These are phyloP conservation scores for Lactarius tabidus DNA, from an alignment of 768 basidiomycete species.

Conservation along the genomic window DNA sequence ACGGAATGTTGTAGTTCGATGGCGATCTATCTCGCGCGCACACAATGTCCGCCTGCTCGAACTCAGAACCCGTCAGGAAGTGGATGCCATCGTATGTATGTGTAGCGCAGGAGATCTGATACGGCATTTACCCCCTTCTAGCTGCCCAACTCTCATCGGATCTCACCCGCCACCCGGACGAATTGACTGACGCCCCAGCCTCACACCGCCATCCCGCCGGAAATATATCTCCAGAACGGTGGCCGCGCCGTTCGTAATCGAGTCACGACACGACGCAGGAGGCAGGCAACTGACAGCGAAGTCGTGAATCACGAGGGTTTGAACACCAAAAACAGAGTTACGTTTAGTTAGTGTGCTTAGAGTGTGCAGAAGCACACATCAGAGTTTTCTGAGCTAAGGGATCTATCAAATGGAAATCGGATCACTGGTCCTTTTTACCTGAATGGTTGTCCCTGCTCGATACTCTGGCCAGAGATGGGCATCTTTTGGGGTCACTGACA, in stretches of 20 bases:
- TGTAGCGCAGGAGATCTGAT: neutral
- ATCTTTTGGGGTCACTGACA: neutral
- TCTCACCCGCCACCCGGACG: neutral
- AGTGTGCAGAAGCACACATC: neutral
- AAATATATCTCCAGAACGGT: neutral
- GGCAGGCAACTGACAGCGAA: neutral
- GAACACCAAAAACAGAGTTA: neutral
- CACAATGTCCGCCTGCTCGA: neutral
- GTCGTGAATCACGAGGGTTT: neutral
- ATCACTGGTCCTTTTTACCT: neutral
- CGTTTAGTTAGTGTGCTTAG: neutral
- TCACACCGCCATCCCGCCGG: neutral
- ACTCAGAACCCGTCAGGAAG: neutral
- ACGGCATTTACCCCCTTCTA: neutral
- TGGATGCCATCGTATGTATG: neutral
- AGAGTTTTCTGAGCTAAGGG: neutral
- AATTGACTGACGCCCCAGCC: neutral
- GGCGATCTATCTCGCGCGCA: neutral
- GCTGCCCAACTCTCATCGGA: neutral
- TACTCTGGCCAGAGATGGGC: neutral
- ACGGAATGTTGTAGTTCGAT: neutral
- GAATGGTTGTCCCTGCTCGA: neutral
- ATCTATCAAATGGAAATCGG: constrained; percentile 5
- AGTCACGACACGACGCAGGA: neutral
- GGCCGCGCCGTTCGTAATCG: neutral